These are phyloP conservation scores for Cyberlindnera petersonii DNA, from an alignment of 805 yeast genomes.

Conservation along the genomic window DNA sequence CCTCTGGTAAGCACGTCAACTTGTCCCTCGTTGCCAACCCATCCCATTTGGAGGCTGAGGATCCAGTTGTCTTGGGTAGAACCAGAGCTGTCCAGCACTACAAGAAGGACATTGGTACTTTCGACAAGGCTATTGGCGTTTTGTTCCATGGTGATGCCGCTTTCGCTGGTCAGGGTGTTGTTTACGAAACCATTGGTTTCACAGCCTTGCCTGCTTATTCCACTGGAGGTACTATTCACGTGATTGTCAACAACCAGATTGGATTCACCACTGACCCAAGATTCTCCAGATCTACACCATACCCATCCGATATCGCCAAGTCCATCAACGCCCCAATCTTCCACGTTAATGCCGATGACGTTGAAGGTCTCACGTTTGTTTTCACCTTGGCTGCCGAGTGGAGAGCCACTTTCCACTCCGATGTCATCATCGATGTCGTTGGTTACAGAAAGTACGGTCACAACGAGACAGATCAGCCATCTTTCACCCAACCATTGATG, in stretches of 20 bases:
- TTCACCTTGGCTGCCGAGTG: slow-evolving; percentile 98
- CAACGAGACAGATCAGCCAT: slow-evolving; percentile 99
- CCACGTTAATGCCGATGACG: slow-evolving; percentile 99
- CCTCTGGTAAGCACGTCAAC: slow-evolving; percentile 94
- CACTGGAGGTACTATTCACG: slow-evolving; percentile 97
- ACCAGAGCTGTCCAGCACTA: slow-evolving; percentile 93
- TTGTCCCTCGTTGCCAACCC: slow-evolving; percentile 97
- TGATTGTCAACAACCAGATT: slow-evolving; percentile 95
- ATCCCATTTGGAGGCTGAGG: slow-evolving; percentile 98
- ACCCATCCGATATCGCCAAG: slow-evolving; percentile 97
- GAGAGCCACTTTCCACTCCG: slow-evolving; percentile 95
- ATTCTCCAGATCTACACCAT: slow-evolving; percentile 94
- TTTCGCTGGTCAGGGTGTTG: slow-evolving; percentile 98
- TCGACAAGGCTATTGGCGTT: slow-evolving; percentile 84
- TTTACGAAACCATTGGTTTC: slow-evolving; percentile 97
- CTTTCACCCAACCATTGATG: slow-evolving; percentile 98
- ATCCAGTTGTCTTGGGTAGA: slow-evolving; percentile 97
- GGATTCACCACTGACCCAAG: slow-evolving; percentile 99
- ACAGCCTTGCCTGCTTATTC: slow-evolving; percentile 89
- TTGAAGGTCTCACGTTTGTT: slow-evolving; percentile 86
- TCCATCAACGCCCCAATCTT: slow-evolving; percentile 96
- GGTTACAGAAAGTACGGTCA: slow-evolving; percentile 99
- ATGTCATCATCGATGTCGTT: slow-evolving; percentile 93
- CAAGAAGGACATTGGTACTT: slow-evolving; percentile 80
- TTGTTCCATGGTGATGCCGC: slow-evolving; percentile 99